phyloP scores from a whole-genome alignment of 495 filamentous ascomycete species.

The Xylaria longipes region DNA sequence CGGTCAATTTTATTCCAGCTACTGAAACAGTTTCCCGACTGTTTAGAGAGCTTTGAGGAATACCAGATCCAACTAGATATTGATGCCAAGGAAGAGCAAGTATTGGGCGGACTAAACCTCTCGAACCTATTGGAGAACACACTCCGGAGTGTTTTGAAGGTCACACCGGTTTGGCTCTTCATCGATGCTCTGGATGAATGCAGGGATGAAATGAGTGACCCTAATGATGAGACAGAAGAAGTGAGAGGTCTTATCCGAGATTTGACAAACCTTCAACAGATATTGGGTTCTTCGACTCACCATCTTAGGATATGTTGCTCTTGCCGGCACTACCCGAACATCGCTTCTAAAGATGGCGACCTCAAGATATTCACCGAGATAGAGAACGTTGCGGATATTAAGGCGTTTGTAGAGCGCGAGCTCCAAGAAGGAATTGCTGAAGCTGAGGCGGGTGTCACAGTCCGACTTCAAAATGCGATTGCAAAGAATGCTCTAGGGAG shows the following conservation, averaged over 20 bases:
- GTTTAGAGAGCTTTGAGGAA: neutral
- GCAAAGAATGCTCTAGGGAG: neutral
- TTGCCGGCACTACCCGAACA: neutral
- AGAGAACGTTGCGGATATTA: neutral
- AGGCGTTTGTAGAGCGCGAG: neutral
- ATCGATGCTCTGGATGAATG: neutral
- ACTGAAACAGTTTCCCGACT: neutral
- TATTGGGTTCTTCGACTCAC: neutral
- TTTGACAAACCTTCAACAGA: neutral
- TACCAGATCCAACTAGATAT: constrained; percentile 1
- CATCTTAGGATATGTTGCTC: neutral
- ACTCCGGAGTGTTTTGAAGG: neutral
- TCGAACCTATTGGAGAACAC: neutral
- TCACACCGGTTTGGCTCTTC: neutral
- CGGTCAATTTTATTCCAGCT: neutral
- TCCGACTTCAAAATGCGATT: neutral
- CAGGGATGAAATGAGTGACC: neutral
- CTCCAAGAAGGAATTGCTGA: neutral
- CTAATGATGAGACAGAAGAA: neutral
- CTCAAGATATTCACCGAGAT: neutral
- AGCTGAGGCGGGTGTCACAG: neutral
- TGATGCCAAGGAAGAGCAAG: neutral
- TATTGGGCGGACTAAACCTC: neutral
- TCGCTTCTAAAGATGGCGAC: neutral
- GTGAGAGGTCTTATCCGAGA: neutral